These are phyloP conservation scores for Vicia faba DNA, from an alignment of 306 rosid genomes.

Conservation along the genomic window DNA sequence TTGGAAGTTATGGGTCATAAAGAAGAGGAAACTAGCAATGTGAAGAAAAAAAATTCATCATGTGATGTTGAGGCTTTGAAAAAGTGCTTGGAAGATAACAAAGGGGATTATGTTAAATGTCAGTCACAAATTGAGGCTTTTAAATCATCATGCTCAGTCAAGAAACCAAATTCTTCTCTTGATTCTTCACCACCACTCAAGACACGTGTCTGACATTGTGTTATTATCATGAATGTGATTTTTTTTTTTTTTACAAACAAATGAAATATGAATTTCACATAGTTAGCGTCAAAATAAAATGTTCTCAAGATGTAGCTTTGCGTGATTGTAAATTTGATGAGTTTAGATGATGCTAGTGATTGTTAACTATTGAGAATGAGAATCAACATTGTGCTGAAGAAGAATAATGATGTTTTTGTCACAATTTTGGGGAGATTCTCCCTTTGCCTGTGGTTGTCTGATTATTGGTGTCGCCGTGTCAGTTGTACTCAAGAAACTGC, in stretches of 20 bases:
- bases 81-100: constrained; percentile 89
- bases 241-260: too few species aligned
- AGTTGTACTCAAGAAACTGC: too few species aligned
- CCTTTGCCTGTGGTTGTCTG: too few species aligned
- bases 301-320: too few species aligned
- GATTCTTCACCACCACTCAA: constrained; percentile 39
- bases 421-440: too few species aligned
- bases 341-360: too few species aligned
- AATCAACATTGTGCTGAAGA: too few species aligned
- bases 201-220: constrained; percentile 21
- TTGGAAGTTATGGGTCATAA: constrained; percentile 53
- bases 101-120: constrained; percentile 80
- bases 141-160: constrained; percentile 66
- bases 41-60: constrained; percentile 53
- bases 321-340: too few species aligned
- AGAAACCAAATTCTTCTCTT: constrained; percentile 54
- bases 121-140: constrained; percentile 81
- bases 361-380: too few species aligned
- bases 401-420: too few species aligned
- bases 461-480: too few species aligned
- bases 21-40: constrained; percentile 33
- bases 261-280: background rate
- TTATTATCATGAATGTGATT: constrained; percentile 10
- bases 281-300: background rate
- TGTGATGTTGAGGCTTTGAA: constrained; percentile 84